Conservation (phyloP, 2,329 filamentous ascomycete genomes). For the Blastomyces emzantsi region DNA sequence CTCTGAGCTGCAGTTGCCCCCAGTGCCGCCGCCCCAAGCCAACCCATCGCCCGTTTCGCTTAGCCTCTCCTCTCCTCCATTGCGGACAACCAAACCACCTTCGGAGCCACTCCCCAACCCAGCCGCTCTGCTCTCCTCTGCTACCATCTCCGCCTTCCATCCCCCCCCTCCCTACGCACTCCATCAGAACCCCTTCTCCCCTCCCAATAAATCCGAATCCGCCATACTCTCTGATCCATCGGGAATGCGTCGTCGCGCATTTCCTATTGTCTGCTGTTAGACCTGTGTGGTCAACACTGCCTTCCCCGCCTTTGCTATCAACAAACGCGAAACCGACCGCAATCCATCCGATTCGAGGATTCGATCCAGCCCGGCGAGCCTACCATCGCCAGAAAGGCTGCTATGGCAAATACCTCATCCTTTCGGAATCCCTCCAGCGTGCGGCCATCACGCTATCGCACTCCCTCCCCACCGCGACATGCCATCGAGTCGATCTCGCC, state of each 20-base stretch:
- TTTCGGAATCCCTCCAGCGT: conserved; percentile 20
- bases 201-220: not conserved
- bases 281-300: conserved; percentile 30
- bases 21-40: not conserved
- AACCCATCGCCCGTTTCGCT: conserved; percentile 7
- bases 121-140: not conserved
- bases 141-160: not conserved
- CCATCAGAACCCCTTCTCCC: not conserved
- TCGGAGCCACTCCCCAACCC: not conserved
- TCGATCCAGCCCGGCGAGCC: conserved; percentile 20
- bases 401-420: conserved; percentile 34
- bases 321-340: conserved; percentile 26
- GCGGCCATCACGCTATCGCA: conserved; percentile 37
- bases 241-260: conserved; percentile 35
- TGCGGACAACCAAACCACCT: conserved; percentile 6
- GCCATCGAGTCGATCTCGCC: conserved; percentile 40
- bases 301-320: conserved; percentile 30
- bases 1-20: not conserved
- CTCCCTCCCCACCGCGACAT: conserved; percentile 40
- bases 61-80: not conserved
- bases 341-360: conserved; percentile 15
- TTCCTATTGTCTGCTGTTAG: conserved; percentile 33
- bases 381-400: conserved; percentile 12
- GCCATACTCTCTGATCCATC: conserved; percentile 16
- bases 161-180: conserved; percentile 2